These are phyloP conservation scores for Escallonia herrerae DNA, from an alignment of 129 eudicot species.

Conservation along the genomic window DNA sequence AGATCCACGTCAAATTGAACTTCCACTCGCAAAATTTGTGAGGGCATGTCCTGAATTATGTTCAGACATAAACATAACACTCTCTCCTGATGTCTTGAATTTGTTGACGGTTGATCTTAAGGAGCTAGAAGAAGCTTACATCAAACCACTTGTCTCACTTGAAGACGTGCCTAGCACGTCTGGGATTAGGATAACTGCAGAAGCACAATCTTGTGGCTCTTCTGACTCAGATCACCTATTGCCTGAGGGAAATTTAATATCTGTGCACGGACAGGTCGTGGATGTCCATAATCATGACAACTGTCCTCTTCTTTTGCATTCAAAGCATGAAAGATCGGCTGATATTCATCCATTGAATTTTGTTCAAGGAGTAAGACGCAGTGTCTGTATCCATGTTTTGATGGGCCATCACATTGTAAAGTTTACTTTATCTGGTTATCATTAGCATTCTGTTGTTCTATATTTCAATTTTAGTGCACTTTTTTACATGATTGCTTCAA, in stretches of 20 bases:
- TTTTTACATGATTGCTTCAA: slow-evolving; percentile 6
- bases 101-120: slow-evolving; percentile 32
- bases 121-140: slow-evolving; percentile 20
- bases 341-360: slow-evolving; percentile 23
- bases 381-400: slow-evolving; percentile 59
- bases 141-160: slow-evolving; percentile 27
- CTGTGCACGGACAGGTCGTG: slow-evolving; percentile 56
- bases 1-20: slow-evolving; percentile 18
- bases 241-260: slow-evolving; percentile 52
- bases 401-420: slow-evolving; percentile 42
- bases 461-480: neutral
- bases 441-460: neutral
- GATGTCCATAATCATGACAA: slow-evolving; percentile 41
- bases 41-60: slow-evolving; percentile 14
- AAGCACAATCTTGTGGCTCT: slow-evolving; percentile 20
- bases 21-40: slow-evolving; percentile 8
- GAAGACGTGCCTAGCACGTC: slow-evolving; percentile 20
- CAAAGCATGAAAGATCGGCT: slow-evolving; percentile 1
- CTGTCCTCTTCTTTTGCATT: slow-evolving; percentile 18
- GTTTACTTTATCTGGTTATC: slow-evolving; percentile 1
- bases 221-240: slow-evolving; percentile 20
- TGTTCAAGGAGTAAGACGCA: slow-evolving; percentile 18
- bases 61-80: slow-evolving; percentile 36
- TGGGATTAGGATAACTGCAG: slow-evolving; percentile 14
- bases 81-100: slow-evolving; percentile 34